phyloP scores from a whole-genome alignment of 2,329 filamentous ascomycete species.

The Hypoxylon sp. region DNA sequence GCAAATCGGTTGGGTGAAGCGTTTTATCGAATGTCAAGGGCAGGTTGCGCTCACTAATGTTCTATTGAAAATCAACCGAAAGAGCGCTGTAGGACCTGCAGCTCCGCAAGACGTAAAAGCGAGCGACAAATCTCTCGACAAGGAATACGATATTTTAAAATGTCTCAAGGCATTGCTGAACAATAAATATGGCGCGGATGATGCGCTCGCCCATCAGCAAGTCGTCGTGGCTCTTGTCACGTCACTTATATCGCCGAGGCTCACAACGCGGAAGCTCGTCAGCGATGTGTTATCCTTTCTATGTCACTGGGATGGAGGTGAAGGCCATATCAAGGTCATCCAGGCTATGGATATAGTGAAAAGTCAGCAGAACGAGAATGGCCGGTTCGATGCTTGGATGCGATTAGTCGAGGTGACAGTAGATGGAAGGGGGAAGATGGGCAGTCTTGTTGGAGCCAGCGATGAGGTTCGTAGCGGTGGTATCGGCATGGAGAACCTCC shows the following conservation, averaged over 20 bases:
- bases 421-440: slow-evolving; percentile 98
- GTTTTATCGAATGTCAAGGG: slow-evolving; percentile 96
- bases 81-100: slow-evolving; percentile 77
- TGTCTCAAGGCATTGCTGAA: slow-evolving; percentile 98
- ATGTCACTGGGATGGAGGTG: slow-evolving; percentile 88
- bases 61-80: slow-evolving; percentile 90
- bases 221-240: slow-evolving; percentile 88
- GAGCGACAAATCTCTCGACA: slow-evolving; percentile 82
- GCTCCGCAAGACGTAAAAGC: slow-evolving; percentile 64
- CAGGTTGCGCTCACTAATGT: slow-evolving; percentile 96
- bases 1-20: slow-evolving; percentile 96
- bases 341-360: slow-evolving; percentile 94
- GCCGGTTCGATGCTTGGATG: slow-evolving; percentile 98
- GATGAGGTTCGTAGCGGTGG: slow-evolving; percentile 96
- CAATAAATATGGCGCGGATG: slow-evolving; percentile 98
- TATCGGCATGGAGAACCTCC: slow-evolving; percentile 96
- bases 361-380: slow-evolving; percentile 86
- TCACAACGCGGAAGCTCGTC: slow-evolving; percentile 92
- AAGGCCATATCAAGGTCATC: slow-evolving; percentile 92
- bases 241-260: slow-evolving; percentile 84
- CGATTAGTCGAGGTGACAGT: slow-evolving; percentile 96
- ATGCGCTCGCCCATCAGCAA: slow-evolving; percentile 88
- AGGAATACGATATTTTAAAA: slow-evolving; percentile 97
- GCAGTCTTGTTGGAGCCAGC: slow-evolving; percentile 93
- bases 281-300: slow-evolving; percentile 96